Base-by-base conservation (phyloP, 495 filamentous ascomycete species). In the Cairneyella variabilis region DNA sequence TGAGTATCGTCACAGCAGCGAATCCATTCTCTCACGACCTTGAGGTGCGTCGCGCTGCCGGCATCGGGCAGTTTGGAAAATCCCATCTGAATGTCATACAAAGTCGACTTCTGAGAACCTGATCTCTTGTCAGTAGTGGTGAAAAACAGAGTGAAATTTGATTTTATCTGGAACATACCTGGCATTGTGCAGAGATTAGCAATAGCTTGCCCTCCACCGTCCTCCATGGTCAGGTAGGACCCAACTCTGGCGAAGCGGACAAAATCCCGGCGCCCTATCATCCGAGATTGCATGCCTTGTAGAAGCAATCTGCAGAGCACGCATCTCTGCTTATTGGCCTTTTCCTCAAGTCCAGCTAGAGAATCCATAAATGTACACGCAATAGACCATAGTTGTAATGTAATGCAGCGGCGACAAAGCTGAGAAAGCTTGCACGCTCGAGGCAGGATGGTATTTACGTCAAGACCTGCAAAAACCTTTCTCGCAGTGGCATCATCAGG, bases 1-100 rank as follows among this genome's bases (percentile, higher is more conserved):
- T 38, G 36, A 38, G 36, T 38, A 4, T 38, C 36, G 11, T 38
- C 36, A 14, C 36, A 38, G 36, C 36, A 38, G 36, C 36, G 36
- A 17, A 38, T 38, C 36, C 36, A 38, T 38, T 38, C 36, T 17
- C 28, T 26, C 5, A 66, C 20, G 16, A 60, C 36, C 14, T 45
- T 21, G 38, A 64, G 51, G 46, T 57, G 51, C 7, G 27, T 30
- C 23, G 28, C 18, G 23, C 61, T 64, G 17, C 16, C 38, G 4
- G 40, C 23, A 20, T 43, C 18, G 0, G 57, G 26, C 3, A 65
- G 32, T 10, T 44, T 22, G 7, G 57, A 60, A 20, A 63, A 18
- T 2, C 62, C 62, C 17, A 60, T 53, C 23, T 42, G 37, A 34
- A 53, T 43, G 21, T 25, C 17, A 11, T 43, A 20, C 40, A 21